Base-by-base conservation (phyloP, 2,329 filamentous ascomycete genomes). In the Myriosclerotinia curreyana region DNA sequence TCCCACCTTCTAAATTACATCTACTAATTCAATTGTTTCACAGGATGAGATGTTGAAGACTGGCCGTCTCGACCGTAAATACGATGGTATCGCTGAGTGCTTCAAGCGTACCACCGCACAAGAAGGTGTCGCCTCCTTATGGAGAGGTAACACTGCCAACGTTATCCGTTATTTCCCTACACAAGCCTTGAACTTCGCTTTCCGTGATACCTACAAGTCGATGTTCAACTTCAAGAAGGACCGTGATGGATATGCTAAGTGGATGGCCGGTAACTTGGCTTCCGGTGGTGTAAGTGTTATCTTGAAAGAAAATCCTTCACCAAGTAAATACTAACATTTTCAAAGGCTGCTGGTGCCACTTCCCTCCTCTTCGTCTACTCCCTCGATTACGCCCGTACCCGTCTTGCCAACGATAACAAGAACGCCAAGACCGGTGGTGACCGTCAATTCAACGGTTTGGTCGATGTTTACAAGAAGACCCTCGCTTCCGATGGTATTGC, bases 191-290 rank as follows among this genome's bases (percentile, higher is more conserved):
- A 99, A 99, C 93, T 99, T 99, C 79, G 95, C 95, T 80, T 99
- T 99, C 95, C 95, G 95, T 82, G 95, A 99, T 83, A 97, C 96
- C 89, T 99, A 97, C 92, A 99, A 99, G 92, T 86, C 90, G 79
- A 96, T 99, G 93, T 99, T 99, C 89, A 91, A 92, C 79, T 99
- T 92, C 92, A 99, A 98, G 92, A 98, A 98, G 91, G 95, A 99
- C 71, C 89, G 89, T 83, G 95, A 99, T 81, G 95, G 95, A 78
- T 99, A 99, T 82, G 85, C 83, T 79, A 92, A 93, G 90, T 99
- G 95, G 95, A 98, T 99, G 95, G 86, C 85, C 74, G 95, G 95
- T 87, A 99, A 99, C 92, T 86, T 99, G 83, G 95, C 95, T 79
- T 99, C 95, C 77, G 95, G 95, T 92, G 95, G 95, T 96, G 92